Evolutionary conservation across 2,329 filamentous ascomycete genomes (phyloP).

Genomic region (Lecanicillium sp.): DNA sequence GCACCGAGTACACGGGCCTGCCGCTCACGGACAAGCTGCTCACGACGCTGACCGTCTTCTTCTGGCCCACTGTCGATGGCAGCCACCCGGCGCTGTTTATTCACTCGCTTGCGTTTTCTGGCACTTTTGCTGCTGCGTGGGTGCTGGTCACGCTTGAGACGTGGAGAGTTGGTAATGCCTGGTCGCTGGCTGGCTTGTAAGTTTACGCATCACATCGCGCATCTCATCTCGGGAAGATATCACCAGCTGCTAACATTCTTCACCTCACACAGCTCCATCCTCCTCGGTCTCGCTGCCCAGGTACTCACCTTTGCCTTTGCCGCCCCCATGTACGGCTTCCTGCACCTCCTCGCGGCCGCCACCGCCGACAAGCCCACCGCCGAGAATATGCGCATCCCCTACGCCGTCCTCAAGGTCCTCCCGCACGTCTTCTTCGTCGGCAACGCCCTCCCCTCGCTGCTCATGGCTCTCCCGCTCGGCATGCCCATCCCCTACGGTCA

Average conservation of each 20-base stretch:
- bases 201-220: no score
- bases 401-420: conserved; percentile 9
- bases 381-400: conserved; percentile 12
- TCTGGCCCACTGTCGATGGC: conserved; percentile 11
- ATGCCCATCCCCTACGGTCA: no score
- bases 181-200: conserved; percentile 12
- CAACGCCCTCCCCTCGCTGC: conserved; percentile 10
- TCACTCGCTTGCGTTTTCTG: conserved; percentile 13
- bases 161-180: conserved; percentile 12
- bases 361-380: conserved; percentile 9
- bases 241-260: no score
- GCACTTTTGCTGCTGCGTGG: conserved; percentile 12
- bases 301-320: conserved; percentile 14
- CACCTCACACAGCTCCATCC: conserved; percentile 8
- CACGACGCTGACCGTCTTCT: conserved; percentile 12
- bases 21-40: conserved; percentile 9
- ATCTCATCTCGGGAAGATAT: no score
- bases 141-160: conserved; percentile 13
- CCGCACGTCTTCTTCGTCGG: conserved; percentile 11
- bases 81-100: conserved; percentile 11
- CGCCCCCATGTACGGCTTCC: conserved; percentile 11
- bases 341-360: conserved; percentile 9
- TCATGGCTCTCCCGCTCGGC: conserved; percentile 10
- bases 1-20: conserved; percentile 11
- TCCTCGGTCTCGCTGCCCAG: conserved; percentile 11